Percentiles rank a stretch among this genome's conserved stretches.
Evolutionary conservation across 352 stramenopile genomes (phyloP).

Genomic region (Lagenidium giganteum): DNA sequence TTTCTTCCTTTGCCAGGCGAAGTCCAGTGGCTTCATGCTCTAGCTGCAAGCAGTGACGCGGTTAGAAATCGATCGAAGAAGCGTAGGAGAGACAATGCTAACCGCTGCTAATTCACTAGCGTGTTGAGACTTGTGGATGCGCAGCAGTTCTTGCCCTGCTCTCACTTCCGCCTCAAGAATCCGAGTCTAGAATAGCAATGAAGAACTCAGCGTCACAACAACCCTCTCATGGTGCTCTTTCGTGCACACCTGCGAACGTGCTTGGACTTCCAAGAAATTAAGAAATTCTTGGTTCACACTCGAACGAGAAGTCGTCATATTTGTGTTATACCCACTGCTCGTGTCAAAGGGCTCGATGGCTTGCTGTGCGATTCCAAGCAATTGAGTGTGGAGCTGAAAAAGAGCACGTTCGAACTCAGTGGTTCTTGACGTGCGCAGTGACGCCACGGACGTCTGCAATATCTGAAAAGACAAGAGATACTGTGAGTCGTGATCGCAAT

Average conservation of each 20-base stretch:
- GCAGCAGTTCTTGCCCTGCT: slow-evolving; percentile 51
- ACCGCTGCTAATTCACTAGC: slow-evolving; percentile 43
- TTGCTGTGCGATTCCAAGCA: slow-evolving; percentile 23
- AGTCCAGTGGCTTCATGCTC: slow-evolving; percentile 43
- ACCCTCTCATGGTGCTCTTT: no score
- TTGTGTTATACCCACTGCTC: no score
- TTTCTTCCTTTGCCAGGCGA: slow-evolving; percentile 28
- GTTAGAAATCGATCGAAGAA: no score
- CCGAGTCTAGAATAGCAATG: no score
- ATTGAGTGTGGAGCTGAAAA: slow-evolving; percentile 28
- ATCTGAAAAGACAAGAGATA: slow-evolving; percentile 16
- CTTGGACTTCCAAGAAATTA: slow-evolving; percentile 34
- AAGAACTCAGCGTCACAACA: no score
- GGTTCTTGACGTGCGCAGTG: slow-evolving; percentile 10
- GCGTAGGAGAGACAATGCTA: no score
- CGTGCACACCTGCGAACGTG: slow-evolving; percentile 32
- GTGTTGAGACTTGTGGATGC: slow-evolving; percentile 46
- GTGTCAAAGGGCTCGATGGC: no score
- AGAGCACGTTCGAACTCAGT: slow-evolving; percentile 29
- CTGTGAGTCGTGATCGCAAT: background rate
- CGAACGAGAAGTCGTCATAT: no score
- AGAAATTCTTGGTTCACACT: slow-evolving; percentile 26
- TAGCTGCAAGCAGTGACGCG: slow-evolving; percentile 19
- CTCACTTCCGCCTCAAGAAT: slow-evolving; percentile 59
- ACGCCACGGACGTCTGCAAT: slow-evolving; percentile 19